Evolutionary conservation across 495 filamentous ascomycete species (phyloP), one percentile per base, ranked within the genome.

Genomic region (Podospora tetraspora): DNA sequence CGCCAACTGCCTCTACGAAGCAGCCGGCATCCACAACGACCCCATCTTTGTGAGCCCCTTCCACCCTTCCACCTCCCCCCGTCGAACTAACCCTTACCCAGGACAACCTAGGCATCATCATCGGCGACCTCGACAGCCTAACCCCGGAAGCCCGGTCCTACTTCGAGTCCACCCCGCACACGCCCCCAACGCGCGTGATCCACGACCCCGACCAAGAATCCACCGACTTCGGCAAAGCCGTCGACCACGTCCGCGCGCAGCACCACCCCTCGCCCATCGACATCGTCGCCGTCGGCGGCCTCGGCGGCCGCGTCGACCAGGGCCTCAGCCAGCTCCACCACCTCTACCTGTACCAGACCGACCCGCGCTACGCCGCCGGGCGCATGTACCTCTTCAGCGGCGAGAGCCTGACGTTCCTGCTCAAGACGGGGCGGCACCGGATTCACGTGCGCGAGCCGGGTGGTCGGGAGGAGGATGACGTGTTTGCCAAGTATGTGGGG

Each of bases 231-330:
- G 75, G 74, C 67, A 86, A 87, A 57, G 87, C 89, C 61, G 85
- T 96, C 61, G 75, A 77, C 32, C 70, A 81, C 68, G 73, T 84
- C 67, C 78, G 82, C 27, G 66, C 66, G 1, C 52, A 62, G 58
- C 63, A 72, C 37, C 59, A 22, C 43, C 7, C 4, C 13, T 62
- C 75, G 22, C 72, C 75, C 22, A 68, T 72, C 32, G 79, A 84
- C 69, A 81, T 95, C 61, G 81, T 95, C 32, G 86, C 91, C 29
- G 75, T 94, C n/a, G 94, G 94, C 24, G 90, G 92, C 19, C 84
- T 98, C 1, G 92, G 90, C 23, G 96, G 96, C 3, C 87, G 95
- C 29, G 91, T 97, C 8, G 95, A 99, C 76, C 96, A 98, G 70
- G 94, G 89, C 4, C 84, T 99, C 32, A 93, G 92, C 30, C 89